A percentile compares a stretch with the other conserved stretches of the same genome.
phyloP scores from a whole-genome alignment of 495 filamentous ascomycete species.

The Penicillium chermesinum region DNA sequence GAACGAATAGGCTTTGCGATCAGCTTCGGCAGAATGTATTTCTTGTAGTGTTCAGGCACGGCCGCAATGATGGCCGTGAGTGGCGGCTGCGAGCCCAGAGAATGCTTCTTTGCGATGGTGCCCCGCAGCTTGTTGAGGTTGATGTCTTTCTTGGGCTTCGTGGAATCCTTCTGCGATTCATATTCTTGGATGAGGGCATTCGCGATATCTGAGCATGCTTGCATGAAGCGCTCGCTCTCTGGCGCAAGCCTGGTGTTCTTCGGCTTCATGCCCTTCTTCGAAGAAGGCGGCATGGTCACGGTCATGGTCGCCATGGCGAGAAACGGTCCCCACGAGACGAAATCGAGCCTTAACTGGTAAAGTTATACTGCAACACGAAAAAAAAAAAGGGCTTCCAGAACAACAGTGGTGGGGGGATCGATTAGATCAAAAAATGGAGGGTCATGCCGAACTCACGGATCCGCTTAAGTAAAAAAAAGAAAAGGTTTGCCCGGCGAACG shows the following conservation, averaged over 20 bases:
- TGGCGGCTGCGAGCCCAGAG: slow-evolving; percentile 75
- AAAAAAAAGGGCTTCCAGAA: too few species aligned
- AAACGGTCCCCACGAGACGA: neutral
- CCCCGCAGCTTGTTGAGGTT: slow-evolving; percentile 88
- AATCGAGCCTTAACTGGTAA: too few species aligned
- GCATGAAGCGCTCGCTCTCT: slow-evolving; percentile 89
- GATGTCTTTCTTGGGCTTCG: slow-evolving; percentile 71
- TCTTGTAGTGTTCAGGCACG: slow-evolving; percentile 97
- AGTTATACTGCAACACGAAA: too few species aligned
- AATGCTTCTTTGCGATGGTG: slow-evolving; percentile 88
- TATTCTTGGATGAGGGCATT: slow-evolving; percentile 89
- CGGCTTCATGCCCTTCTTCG: slow-evolving; percentile 39
- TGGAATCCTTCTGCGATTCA: slow-evolving; percentile 68
- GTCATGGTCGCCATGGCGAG: slow-evolving; percentile 58
- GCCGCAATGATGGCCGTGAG: slow-evolving; percentile 96
- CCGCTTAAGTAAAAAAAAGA: slow-evolving; percentile 31
- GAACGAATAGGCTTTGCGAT: slow-evolving; percentile 96
- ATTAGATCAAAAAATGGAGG: slow-evolving; percentile 27
- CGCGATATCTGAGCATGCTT: slow-evolving; percentile 92
- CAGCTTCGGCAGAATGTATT: slow-evolving; percentile 92
- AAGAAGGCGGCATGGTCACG: slow-evolving; percentile 48
- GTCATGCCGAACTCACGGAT: slow-evolving; percentile 26
- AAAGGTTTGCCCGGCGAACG: slow-evolving; percentile 40
- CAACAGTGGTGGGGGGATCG: slow-evolving; percentile 18
- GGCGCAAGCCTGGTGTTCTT: slow-evolving; percentile 75